phyloP scores from a whole-genome alignment of 176 grass and related monocot species.

The Secale cereale region DNA sequence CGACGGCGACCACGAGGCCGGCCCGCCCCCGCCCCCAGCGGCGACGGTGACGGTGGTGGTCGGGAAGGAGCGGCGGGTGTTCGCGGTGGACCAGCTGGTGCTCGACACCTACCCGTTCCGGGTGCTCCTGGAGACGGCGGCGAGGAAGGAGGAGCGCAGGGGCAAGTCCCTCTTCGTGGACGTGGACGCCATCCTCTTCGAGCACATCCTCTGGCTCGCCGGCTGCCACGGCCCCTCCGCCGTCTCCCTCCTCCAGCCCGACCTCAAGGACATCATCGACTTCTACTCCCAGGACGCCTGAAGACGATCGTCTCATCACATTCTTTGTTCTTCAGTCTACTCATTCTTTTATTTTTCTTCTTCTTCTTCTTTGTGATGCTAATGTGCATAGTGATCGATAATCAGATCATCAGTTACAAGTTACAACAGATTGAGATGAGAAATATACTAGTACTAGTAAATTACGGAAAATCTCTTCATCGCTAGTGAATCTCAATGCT shows the following conservation, averaged over 20 bases:
- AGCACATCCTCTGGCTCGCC: slow-evolving; percentile 88
- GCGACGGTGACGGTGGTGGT: slow-evolving; percentile 72
- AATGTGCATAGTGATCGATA: slow-evolving; percentile 30
- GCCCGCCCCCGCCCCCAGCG: slow-evolving; percentile 11
- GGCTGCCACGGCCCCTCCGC: slow-evolving; percentile 58
- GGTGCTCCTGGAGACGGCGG: slow-evolving; percentile 73
- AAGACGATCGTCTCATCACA: neutral
- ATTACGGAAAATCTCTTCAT: neutral
- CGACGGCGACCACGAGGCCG: neutral
- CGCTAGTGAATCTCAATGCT: neutral
- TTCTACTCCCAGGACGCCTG: slow-evolving; percentile 93
- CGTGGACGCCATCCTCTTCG: slow-evolving; percentile 85
- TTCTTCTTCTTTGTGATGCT: neutral
- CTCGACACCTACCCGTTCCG: slow-evolving; percentile 90
- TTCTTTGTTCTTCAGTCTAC: neutral
- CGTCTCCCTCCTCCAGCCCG: slow-evolving; percentile 56
- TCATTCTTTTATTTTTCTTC: neutral
- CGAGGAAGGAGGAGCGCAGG: slow-evolving; percentile 32
- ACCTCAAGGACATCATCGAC: slow-evolving; percentile 96
- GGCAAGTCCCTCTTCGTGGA: slow-evolving; percentile 61
- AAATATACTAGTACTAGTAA: neutral
- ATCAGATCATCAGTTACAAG: neutral
- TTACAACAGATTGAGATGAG: neutral
- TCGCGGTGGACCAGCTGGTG: slow-evolving; percentile 75
- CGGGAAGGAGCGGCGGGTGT: slow-evolving; percentile 87